Evolutionary conservation across 805 yeast species (phyloP), one percentile per base, ranked within the genome.

Genomic region (Yamadazyma sp.): DNA sequence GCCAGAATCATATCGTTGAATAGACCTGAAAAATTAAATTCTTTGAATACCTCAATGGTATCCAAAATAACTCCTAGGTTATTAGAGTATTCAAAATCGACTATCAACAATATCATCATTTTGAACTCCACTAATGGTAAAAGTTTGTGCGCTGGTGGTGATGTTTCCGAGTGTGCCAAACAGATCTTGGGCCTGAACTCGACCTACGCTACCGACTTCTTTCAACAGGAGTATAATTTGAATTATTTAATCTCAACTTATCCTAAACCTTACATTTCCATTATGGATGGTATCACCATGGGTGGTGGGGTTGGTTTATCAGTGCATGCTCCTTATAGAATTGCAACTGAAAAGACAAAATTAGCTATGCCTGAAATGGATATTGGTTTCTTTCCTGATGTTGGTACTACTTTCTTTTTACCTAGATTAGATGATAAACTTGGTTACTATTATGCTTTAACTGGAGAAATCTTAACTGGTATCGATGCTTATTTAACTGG

Each of bases 351-450:
- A 50, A 75, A 76, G 50, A 89, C 98, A 8, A 74, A 81, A 56
- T 75, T 88, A 65, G 96, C 98, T 43, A 93, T 93, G 98, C 98
- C 98, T 7, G 98, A 93, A 62, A 84, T 94, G 72, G 88, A 86
- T 52, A 93, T 93, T 57, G 98, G 98, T 1, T 86, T 87, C 60
- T 85, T 86, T 63, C 95, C 95, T 14, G 98, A 93, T 59, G 98
- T 93, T 9, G 98, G 97, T 28, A 82, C 94, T 23, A 78, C 95
- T 8, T 91, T 86, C 62, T 89, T 88, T 62, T 67, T 93, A 48
- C 88, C 95, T 22, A 76, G 84, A 44, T 62, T 87, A 41, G 88
- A 86, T 50, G 86, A 86, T 34, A 78, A 86, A 48, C 64, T 89
- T 41, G 97, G 98, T 31, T 76, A 82, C 56, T 93, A 83, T 60